phyloP scores from a whole-genome alignment of 352 stramenopile species.

The Phytopythium litorale region DNA sequence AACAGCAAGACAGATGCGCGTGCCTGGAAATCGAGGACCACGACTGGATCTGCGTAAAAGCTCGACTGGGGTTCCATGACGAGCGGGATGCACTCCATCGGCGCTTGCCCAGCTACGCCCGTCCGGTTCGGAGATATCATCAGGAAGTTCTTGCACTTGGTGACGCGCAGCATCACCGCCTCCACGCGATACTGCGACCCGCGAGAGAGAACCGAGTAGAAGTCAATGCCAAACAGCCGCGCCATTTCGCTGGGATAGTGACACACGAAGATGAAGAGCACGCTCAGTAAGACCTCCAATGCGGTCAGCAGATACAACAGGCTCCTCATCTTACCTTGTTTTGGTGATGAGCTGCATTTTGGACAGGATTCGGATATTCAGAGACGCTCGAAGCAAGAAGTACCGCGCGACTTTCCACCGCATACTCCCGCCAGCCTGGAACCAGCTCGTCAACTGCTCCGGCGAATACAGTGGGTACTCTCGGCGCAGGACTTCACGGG shows the following conservation, averaged over 20 bases:
- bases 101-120: slow-evolving; percentile 86
- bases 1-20: not conserved
- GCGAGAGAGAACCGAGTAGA: slow-evolving; percentile 90
- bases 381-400: slow-evolving; percentile 29
- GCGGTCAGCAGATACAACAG: not conserved
- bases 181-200: slow-evolving; percentile 94
- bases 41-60: slow-evolving; percentile 96
- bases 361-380: slow-evolving; percentile 75
- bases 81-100: slow-evolving; percentile 92
- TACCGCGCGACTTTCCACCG: slow-evolving; percentile 63
- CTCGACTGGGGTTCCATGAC: slow-evolving; percentile 95
- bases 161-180: slow-evolving; percentile 89
- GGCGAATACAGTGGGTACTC: slow-evolving; percentile 59
- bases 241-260: slow-evolving; percentile 86
- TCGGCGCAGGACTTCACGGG: slow-evolving; percentile 56
- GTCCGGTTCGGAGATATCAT: slow-evolving; percentile 73
- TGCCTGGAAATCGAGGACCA: slow-evolving; percentile 98
- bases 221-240: slow-evolving; percentile 92
- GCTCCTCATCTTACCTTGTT: slow-evolving; percentile 38
- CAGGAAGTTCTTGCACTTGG: slow-evolving; percentile 86
- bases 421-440: slow-evolving; percentile 24
- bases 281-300: not conserved
- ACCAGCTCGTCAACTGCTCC: slow-evolving; percentile 62
- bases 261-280: slow-evolving; percentile 92
- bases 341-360: slow-evolving; percentile 85